Evolutionary conservation across 2,329 filamentous ascomycete species (phyloP), one percentile per base, ranked within the genome.

Genomic region (Sarocladium strictum): DNA sequence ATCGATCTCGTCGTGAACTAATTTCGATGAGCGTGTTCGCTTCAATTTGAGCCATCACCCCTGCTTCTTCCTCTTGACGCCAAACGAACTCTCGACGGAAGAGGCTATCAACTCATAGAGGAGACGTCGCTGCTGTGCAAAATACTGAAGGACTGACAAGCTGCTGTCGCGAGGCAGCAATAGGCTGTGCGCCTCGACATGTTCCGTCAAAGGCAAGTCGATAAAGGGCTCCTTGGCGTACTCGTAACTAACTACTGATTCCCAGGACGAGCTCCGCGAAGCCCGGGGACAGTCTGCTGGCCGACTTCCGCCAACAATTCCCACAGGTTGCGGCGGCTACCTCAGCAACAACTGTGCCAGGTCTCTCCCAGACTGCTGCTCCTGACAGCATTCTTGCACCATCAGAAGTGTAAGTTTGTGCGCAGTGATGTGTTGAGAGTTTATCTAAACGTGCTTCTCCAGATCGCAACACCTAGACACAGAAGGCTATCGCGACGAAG

Each of bases 241-340:
- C 19, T 41, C 43, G 3, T 21, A 38, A 52, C 51, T 55, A 54
- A 56, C 53, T 55, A n/a, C 33, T 37, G 53, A 33, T 43, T 53
- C 49, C 9, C 61, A 89, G 86, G 73, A 89, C 82, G 65, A 90
- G 83, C 69, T 85, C 88, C 55, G 89, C 91, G 71, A 96, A 96
- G 76, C 91, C 91, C 55, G 85, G 84, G 69, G 88, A 92, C 67
- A 89, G 92, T 64, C 80, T 96, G 66, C 85, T 94, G 68, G 85
- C 85, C 71, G 85, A 84, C 69, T 96, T 96, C 74, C 89, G 89
- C 69, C 83, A 89, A 64, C 85, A 83, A 61, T 96, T 96, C 65
- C 87, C 90, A 47, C 84, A 92, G 63, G 76, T 95, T 58, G 32
- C 49, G 14, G 53, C 41, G 17, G 27, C 53, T 17, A 54, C 53